phyloP scores from a whole-genome alignment of 345 rosid species.

The Brassica nigra region DNA sequence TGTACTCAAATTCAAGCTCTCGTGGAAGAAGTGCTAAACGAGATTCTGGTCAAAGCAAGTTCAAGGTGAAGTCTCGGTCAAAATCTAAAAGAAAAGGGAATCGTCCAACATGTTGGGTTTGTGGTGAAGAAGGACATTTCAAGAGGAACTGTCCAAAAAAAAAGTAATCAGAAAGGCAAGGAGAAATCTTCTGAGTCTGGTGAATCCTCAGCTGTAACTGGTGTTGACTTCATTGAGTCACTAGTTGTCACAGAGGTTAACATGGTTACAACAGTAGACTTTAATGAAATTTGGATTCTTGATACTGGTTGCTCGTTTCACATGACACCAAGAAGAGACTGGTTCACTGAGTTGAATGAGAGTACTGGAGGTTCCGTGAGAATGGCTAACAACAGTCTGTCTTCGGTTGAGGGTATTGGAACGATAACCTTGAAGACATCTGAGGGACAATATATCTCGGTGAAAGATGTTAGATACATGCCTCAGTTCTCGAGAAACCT shows the following conservation, averaged over 20 bases:
- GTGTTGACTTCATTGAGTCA: background rate
- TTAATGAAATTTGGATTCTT: background rate
- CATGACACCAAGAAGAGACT: background rate
- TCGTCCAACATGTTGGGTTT: background rate
- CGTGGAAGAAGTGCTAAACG: background rate
- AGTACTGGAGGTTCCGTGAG: background rate
- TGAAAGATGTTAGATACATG: background rate
- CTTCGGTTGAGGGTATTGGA: background rate
- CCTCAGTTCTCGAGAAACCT: background rate
- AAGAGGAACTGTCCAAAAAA: background rate
- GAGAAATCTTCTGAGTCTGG: background rate
- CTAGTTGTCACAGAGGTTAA: background rate
- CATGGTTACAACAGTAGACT: background rate
- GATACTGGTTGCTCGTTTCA: background rate
- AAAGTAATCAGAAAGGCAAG: background rate
- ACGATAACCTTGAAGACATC: background rate
- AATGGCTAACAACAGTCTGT: background rate
- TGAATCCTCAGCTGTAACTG: background rate
- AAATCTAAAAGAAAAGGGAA: background rate
- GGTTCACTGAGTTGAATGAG: background rate
- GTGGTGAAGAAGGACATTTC: background rate
- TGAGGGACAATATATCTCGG: background rate
- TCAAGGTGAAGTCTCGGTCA: background rate
- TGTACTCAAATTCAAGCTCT: background rate
- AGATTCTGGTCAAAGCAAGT: background rate